These are phyloP conservation scores for Fusarium irregulare DNA, from an alignment of 2,329 filamentous ascomycete species.

Conservation along the genomic window DNA sequence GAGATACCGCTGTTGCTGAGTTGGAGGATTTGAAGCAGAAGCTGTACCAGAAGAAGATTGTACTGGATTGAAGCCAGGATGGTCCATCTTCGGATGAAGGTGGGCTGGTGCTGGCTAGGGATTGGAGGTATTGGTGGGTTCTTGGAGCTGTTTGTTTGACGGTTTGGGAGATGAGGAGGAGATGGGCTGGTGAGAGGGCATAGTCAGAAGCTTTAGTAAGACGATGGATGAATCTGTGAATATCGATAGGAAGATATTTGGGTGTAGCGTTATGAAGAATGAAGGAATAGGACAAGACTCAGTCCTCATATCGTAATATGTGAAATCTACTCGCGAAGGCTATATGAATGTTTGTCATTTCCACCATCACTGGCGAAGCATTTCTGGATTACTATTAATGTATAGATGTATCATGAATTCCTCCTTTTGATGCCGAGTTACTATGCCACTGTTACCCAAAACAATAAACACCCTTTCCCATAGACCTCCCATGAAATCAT, in stretches of 20 bases:
- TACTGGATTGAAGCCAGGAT: not conserved
- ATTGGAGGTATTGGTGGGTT: conserved; percentile 3
- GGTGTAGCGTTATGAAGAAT: too few species aligned
- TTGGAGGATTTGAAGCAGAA: not conserved
- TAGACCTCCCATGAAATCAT: rapidly evolving
- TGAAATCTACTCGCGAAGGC: too few species aligned
- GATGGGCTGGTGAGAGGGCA: not conserved
- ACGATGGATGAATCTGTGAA: too few species aligned
- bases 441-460: not conserved
- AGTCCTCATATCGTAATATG: too few species aligned
- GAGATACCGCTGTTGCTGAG: not conserved
- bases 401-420: not conserved
- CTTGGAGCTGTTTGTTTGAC: not conserved
- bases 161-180: not conserved
- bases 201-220: not conserved
- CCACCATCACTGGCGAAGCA: too few species aligned
- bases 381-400: not conserved
- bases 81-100: not conserved
- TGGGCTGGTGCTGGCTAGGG: not conserved
- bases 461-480: rapidly evolving
- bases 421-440: not conserved
- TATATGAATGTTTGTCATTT: too few species aligned
- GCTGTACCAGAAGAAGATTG: not conserved
- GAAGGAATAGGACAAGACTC: too few species aligned
- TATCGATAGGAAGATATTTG: too few species aligned